Percentiles rank a stretch among this genome's conserved stretches.
These are phyloP conservation scores for Annulohypoxylon bovei DNA, from an alignment of 495 filamentous ascomycete genomes.

Conservation along the genomic window DNA sequence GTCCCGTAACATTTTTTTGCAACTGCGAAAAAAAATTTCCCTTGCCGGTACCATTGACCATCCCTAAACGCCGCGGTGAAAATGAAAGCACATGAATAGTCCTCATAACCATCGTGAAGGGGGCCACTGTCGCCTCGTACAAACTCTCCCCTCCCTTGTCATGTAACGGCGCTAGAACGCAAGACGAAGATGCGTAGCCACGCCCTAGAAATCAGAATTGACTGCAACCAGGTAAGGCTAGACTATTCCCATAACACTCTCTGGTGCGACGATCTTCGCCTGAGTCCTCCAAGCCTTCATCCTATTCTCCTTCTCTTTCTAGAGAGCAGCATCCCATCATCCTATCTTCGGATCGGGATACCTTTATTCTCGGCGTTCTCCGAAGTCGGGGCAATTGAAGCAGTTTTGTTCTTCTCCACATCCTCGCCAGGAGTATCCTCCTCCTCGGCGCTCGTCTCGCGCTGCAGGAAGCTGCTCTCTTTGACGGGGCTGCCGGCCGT, in stretches of 20 bases:
- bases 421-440: slow-evolving; percentile 50
- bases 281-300: neutral
- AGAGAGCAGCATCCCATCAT: neutral
- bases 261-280: no score
- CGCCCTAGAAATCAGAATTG: neutral
- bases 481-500: slow-evolving; percentile 83
- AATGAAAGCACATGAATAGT: neutral
- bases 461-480: slow-evolving; percentile 83
- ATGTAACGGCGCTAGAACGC: neutral
- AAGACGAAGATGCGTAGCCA: neutral
- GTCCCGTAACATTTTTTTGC: slow-evolving; percentile 13
- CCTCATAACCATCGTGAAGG: slow-evolving; percentile 9
- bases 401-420: slow-evolving; percentile 39
- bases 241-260: neutral
- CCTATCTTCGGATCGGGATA: slow-evolving; percentile 70
- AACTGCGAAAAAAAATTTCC: slow-evolving; percentile 9
- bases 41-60: slow-evolving; percentile 3
- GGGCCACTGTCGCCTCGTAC: slow-evolving; percentile 2
- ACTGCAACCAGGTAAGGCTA: neutral
- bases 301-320: neutral
- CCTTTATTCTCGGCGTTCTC: slow-evolving; percentile 54
- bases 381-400: neutral
- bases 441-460: slow-evolving; percentile 78
- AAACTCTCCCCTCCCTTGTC: neutral
- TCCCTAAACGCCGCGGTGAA: neutral